Percentiles rank a stretch among this genome's conserved stretches.
These are phyloP conservation scores for Cordia subcordata DNA, from an alignment of 257 asterid genomes.

Conservation along the genomic window DNA sequence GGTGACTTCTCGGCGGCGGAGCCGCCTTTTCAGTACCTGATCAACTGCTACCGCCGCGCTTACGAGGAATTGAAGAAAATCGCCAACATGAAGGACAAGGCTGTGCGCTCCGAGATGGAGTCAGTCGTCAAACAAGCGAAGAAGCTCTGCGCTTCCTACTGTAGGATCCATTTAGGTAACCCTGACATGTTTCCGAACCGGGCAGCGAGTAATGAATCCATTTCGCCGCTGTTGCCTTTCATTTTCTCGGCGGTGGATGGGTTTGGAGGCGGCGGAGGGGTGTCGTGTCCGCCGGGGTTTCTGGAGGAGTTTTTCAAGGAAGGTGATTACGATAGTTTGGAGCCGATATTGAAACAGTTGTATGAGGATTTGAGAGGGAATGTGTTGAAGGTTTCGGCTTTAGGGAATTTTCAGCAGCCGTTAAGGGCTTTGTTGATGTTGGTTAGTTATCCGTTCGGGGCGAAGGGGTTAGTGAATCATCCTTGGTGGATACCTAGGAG, in stretches of 20 bases:
- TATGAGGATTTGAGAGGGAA: constrained; percentile 93
- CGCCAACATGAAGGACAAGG: constrained; percentile 65
- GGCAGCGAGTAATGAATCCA: constrained; percentile 28
- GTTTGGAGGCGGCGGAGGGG: constrained; percentile 52
- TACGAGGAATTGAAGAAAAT: constrained; percentile 76
- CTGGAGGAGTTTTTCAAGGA: constrained; percentile 76
- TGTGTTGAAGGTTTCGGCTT: constrained; percentile 74
- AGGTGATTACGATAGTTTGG: constrained; percentile 78
- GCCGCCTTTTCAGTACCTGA: constrained; percentile 65
- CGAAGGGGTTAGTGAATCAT: constrained; percentile 79
- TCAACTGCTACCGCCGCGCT: constrained; percentile 76
- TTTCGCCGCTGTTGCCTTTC: constrained; percentile 66
- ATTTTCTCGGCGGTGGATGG: constrained; percentile 51
- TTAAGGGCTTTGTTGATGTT: constrained; percentile 63
- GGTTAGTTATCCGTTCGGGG: constrained; percentile 73
- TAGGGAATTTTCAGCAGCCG: constrained; percentile 95
- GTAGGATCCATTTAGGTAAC: constrained; percentile 74
- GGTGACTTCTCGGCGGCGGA: constrained; percentile 60
- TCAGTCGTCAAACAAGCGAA: constrained; percentile 62
- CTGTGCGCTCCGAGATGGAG: constrained; percentile 62
- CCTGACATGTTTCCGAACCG: constrained; percentile 79
- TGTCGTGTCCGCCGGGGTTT: constrained; percentile 62
- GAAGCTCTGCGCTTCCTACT: constrained; percentile 61
- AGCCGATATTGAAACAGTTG: constrained; percentile 68
- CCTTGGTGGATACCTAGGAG: constrained; percentile 94